Percentiles rank a stretch among this genome's conserved stretches.
Conservation (phyloP, 2,329 filamentous ascomycete genomes). For the Diaporthe sp. region DNA sequence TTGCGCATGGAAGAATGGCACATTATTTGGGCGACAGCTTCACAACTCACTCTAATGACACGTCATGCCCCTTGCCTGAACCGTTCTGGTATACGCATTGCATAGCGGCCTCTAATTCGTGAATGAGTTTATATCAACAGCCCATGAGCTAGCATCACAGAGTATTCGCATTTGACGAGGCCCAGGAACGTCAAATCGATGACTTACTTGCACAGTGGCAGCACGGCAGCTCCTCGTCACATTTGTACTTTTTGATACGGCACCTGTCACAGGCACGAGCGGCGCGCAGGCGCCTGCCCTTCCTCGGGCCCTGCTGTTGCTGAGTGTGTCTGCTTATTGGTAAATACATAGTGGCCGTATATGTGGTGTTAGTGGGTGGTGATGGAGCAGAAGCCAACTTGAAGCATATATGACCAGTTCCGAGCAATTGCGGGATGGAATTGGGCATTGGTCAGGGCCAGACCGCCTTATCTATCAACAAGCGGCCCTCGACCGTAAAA, state of each 20-base stretch:
- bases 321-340: neutral
- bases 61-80: neutral
- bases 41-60: neutral
- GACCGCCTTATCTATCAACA: neutral
- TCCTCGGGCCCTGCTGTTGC: neutral
- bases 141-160: neutral
- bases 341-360: neutral
- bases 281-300: neutral
- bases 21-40: neutral
- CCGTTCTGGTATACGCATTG: neutral
- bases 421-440: neutral
- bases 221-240: conserved; percentile 6
- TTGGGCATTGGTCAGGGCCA: neutral
- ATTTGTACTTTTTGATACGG: neutral
- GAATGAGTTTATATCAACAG: neutral
- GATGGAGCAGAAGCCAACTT: neutral
- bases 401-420: neutral
- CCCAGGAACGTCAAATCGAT: neutral
- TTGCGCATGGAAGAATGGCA: neutral
- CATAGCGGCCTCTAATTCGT: neutral
- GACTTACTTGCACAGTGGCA: conserved; percentile 8
- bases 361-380: neutral
- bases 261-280: neutral
- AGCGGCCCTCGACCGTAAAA: neutral
- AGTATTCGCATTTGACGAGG: neutral